These are phyloP conservation scores for Tetragonia tetragonoides DNA, from an alignment of 148 eudicot species.

Conservation along the genomic window DNA sequence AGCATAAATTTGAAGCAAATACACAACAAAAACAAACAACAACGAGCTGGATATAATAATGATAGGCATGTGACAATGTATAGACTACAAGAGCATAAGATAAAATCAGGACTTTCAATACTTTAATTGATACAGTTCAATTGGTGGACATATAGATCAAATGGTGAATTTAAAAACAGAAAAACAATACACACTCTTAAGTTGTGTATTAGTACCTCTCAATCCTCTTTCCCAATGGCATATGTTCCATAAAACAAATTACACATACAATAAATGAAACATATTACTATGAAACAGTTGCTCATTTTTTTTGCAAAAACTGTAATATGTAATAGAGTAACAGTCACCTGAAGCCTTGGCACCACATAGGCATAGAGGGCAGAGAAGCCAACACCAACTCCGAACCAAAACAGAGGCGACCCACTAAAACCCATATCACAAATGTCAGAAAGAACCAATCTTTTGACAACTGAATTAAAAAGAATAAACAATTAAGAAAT, in stretches of 20 bases:
- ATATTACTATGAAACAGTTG: not conserved
- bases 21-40: no score
- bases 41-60: no score
- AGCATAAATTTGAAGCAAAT: no score
- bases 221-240: not conserved
- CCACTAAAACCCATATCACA: constrained; percentile 44
- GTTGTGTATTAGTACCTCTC: no score
- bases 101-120: no score
- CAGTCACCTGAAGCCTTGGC: constrained; percentile 64
- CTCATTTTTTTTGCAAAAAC: not conserved
- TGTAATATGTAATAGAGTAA: not conserved
- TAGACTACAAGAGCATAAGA: no score
- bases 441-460: constrained; percentile 7
- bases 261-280: not conserved
- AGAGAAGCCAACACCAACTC: constrained; percentile 89
- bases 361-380: constrained; percentile 82
- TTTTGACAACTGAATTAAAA: not conserved
- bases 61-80: no score
- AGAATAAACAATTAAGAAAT: not conserved
- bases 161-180: no score
- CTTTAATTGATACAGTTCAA: not conserved
- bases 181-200: no score
- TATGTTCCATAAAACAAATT: not conserved
- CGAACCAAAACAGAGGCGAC: constrained; percentile 94
- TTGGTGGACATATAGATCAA: no score